Evolutionary conservation across 805 yeast species (phyloP).

Genomic region (Ogataea dorogensis): DNA sequence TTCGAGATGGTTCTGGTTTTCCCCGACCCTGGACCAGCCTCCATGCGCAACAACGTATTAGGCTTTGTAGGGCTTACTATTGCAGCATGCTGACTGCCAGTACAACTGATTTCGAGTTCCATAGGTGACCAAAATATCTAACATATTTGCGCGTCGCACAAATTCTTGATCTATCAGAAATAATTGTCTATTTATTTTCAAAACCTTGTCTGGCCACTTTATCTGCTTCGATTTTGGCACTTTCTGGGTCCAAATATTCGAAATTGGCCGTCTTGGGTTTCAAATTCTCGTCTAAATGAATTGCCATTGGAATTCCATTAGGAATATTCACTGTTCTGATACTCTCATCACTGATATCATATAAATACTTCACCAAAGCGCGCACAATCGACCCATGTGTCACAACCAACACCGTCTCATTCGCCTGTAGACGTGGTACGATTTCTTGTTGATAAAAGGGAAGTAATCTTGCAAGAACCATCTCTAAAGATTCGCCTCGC

Average conservation of each 20-base stretch:
- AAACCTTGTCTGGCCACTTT: slow-evolving; percentile 78
- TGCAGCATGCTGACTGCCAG: slow-evolving; percentile 30
- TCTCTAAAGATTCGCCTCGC: slow-evolving; percentile 67
- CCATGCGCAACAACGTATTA: slow-evolving; percentile 45
- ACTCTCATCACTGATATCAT: slow-evolving; percentile 61
- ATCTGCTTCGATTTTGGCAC: slow-evolving; percentile 74
- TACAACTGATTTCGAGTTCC: slow-evolving; percentile 14
- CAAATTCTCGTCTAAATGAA: slow-evolving; percentile 52
- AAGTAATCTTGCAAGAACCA: slow-evolving; percentile 65
- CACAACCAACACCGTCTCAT: slow-evolving; percentile 62
- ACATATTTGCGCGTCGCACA: slow-evolving; percentile 6
- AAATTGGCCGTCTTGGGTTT: slow-evolving; percentile 37
- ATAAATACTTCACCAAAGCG: slow-evolving; percentile 67
- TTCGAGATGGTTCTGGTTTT: slow-evolving; percentile 60
- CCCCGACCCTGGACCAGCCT: slow-evolving; percentile 77
- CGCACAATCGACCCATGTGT: slow-evolving; percentile 85
- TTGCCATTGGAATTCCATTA: slow-evolving; percentile 76
- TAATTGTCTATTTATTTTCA: slow-evolving; percentile 16
- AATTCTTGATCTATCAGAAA: slow-evolving; percentile 5
- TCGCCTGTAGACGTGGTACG: slow-evolving; percentile 44
- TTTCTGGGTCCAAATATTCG: slow-evolving; percentile 76
- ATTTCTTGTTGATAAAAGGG: slow-evolving; percentile 60
- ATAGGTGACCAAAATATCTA: not conserved
- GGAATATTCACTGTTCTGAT: slow-evolving; percentile 78
- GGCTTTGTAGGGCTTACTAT: slow-evolving; percentile 40